Conservation (phyloP, 495 filamentous ascomycete species). For the Physcia stellaris region DNA sequence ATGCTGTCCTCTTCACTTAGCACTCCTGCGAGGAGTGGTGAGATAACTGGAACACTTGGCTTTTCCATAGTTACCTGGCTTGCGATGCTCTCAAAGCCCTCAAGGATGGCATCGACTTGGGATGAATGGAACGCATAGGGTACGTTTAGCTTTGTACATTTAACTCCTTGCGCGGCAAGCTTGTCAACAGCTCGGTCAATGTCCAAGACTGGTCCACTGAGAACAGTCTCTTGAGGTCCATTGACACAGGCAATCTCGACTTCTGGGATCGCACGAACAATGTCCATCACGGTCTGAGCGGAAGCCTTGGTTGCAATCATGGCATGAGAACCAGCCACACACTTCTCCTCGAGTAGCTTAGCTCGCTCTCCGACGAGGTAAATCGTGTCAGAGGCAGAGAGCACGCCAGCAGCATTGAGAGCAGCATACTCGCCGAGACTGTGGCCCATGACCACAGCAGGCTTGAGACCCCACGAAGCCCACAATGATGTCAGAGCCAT, state of each 20-base stretch:
- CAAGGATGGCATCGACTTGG: constrained; percentile 57
- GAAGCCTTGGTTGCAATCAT: constrained; percentile 18
- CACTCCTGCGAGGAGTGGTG: constrained; percentile 34
- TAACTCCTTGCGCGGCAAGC: constrained; percentile 11
- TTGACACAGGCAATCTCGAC: constrained; percentile 27
- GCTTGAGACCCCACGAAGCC: constrained; percentile 20
- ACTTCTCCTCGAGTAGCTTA: constrained; percentile 17
- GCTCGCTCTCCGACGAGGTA: constrained; percentile 26
- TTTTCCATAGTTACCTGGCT: constrained; percentile 40
- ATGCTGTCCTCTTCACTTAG: constrained; percentile 6
- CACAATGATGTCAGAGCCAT: constrained; percentile 24
- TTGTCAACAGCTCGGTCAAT: constrained; percentile 8
- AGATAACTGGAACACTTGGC: constrained; percentile 53
- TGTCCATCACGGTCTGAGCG: constrained; percentile 2
- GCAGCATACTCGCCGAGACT: constrained; percentile 33
- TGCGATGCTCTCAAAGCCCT: constrained; percentile 43
- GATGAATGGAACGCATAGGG: constrained; percentile 62
- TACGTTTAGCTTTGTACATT: constrained; percentile 11
- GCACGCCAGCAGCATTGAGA: constrained; percentile 25
- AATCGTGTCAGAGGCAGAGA: constrained; percentile 24
- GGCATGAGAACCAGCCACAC: constrained; percentile 18
- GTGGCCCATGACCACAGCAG: constrained; percentile 26
- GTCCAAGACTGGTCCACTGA: constrained; percentile 17
- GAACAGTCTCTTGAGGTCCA: constrained; percentile 18
- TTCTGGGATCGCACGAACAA: background rate